A percentile compares a stretch with the other conserved stretches of the same genome.
phyloP scores from a whole-genome alignment of 192 early-diverging fungal species.

The Mortierella hygrophila region DNA sequence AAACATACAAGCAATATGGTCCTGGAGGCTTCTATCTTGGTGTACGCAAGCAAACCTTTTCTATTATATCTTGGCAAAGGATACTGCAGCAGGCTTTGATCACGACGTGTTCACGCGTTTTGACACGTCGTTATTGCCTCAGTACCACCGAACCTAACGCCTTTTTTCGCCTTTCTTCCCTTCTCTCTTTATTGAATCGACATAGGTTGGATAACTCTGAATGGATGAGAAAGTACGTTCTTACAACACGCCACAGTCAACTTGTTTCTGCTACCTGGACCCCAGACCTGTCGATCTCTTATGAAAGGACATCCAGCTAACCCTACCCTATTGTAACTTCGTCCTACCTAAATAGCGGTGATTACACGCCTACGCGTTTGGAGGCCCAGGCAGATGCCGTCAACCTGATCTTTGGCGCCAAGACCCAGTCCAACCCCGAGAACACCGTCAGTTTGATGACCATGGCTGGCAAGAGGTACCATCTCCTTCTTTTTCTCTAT shows the following conservation, averaged over 20 bases:
- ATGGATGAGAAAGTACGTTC: constrained; percentile 86
- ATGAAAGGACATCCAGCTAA: neutral
- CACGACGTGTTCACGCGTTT: neutral
- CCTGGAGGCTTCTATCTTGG: constrained; percentile 92
- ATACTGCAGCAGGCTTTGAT: neutral
- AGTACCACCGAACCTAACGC: neutral
- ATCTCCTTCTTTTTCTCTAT: neutral
- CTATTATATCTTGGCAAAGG: neutral
- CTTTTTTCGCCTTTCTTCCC: neutral
- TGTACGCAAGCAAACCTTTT: constrained; percentile 64
- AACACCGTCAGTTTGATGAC: constrained; percentile 96
- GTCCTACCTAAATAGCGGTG: constrained; percentile 75
- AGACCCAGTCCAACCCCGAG: constrained; percentile 94
- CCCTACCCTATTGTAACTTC: neutral
- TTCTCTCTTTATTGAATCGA: neutral
- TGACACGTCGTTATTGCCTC: neutral
- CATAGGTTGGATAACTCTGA: constrained; percentile 94
- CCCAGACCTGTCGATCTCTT: neutral
- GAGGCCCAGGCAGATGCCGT: constrained; percentile 96
- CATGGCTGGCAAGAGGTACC: constrained; percentile 90
- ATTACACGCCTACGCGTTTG: constrained; percentile 94
- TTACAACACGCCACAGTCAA: neutral
- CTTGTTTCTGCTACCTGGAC: neutral
- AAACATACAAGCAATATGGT: constrained; percentile 72
- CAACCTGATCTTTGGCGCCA: constrained; percentile 90